phyloP scores from a whole-genome alignment of 371 early-diverging fungal genomes.

The Apophysomyces trapeziformis region DNA sequence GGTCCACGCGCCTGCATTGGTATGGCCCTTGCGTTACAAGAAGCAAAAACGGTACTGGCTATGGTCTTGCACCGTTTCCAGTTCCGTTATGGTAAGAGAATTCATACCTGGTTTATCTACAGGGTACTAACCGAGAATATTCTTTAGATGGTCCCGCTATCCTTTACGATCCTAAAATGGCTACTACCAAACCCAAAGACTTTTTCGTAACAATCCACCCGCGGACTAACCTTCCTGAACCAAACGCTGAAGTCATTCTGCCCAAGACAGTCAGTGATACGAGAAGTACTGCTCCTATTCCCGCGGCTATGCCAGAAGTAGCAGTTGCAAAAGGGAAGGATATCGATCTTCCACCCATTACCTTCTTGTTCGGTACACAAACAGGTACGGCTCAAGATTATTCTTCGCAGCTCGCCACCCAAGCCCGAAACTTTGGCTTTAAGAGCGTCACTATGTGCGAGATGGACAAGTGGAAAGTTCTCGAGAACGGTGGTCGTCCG shows the following conservation, averaged over 20 bases:
- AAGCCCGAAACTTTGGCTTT: conserved; percentile 56
- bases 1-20: conserved; percentile 51
- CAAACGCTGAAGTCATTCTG: no score
- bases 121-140: no score
- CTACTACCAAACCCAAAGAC: conserved; percentile 18
- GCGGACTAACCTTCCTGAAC: conserved; percentile 18
- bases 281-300: background rate
- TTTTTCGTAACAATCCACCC: conserved; percentile 22
- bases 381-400: conserved; percentile 63
- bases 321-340: background rate
- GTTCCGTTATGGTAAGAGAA: conserved; percentile 19
- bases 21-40: conserved; percentile 41
- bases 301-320: conserved; percentile 18
- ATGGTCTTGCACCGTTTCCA: conserved; percentile 29
- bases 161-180: background rate
- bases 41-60: conserved; percentile 40
- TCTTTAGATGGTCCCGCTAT: no score
- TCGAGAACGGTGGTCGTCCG: conserved; percentile 37
- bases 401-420: conserved; percentile 44
- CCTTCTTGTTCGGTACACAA: conserved; percentile 59
- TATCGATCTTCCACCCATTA: conserved; percentile 39
- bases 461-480: conserved; percentile 55
- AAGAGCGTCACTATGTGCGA: conserved; percentile 28
- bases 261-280: no score
- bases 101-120: no score